Evolutionary conservation across 345 rosid genomes (phyloP).

Genomic region (Rhizophora mangle): DNA sequence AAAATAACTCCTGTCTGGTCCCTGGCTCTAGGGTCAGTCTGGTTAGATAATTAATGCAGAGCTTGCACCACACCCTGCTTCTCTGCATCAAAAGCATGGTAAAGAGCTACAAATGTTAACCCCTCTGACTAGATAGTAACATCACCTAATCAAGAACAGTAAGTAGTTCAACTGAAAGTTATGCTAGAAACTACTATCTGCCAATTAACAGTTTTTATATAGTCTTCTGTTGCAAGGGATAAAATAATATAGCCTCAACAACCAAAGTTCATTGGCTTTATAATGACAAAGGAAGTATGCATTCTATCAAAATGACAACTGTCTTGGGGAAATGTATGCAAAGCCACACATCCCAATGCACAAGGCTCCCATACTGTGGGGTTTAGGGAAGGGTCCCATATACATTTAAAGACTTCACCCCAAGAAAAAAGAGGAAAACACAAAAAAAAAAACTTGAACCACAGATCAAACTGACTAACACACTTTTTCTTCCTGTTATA

Average conservation of each 20-base stretch:
- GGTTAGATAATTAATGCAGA: constrained; percentile 61
- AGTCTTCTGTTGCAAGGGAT: constrained; percentile 6
- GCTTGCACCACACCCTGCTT: constrained; percentile 52
- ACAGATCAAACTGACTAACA: no score
- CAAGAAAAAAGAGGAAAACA: no score
- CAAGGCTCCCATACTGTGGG: no score
- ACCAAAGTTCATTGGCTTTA: no score
- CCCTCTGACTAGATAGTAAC: constrained; percentile 22
- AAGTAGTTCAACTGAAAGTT: constrained; percentile 8
- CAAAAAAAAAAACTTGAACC: no score
- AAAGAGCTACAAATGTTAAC: constrained; percentile 48
- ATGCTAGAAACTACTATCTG: constrained; percentile 5
- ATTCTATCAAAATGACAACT: no score
- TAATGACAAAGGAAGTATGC: no score
- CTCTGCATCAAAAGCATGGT: constrained; percentile 63
- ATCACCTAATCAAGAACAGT: constrained; percentile 16
- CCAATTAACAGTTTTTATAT: constrained; percentile 1
- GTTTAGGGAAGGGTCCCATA: no score
- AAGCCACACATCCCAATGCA: no score
- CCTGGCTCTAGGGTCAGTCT: constrained; percentile 52
- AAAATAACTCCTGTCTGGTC: constrained; percentile 41
- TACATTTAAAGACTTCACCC: no score
- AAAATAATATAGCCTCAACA: constrained; percentile 4
- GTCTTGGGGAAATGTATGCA: no score
- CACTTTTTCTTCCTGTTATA: no score